Evolutionary conservation across 1,139 yeast genomes (phyloP).

Genomic region (Pichia sp.): DNA sequence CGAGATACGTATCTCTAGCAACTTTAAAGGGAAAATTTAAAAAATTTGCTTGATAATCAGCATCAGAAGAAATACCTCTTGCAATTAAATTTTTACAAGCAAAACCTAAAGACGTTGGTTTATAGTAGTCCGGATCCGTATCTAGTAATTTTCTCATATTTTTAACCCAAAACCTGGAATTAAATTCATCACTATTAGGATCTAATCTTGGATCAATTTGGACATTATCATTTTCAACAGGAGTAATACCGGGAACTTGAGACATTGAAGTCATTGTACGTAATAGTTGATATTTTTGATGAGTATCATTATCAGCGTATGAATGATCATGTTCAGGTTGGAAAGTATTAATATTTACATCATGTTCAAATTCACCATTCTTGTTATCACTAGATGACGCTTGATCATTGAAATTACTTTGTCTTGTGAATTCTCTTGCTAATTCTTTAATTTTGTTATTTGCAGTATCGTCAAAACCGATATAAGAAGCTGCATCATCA

Average conservation of each 20-base stretch:
- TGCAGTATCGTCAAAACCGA: slow-evolving; percentile 34
- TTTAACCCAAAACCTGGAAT: slow-evolving; percentile 65
- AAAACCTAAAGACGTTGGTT: slow-evolving; percentile 60
- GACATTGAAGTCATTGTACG: slow-evolving; percentile 44
- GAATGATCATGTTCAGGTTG: background rate
- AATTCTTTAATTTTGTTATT: slow-evolving; percentile 43
- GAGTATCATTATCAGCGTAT: no score
- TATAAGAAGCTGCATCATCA: slow-evolving; percentile 24
- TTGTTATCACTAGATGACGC: background rate
- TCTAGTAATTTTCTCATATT: slow-evolving; percentile 53
- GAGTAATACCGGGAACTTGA: slow-evolving; percentile 44
- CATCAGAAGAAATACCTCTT: slow-evolving; percentile 68
- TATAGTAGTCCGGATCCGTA: slow-evolving; percentile 57
- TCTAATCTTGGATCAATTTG: slow-evolving; percentile 41
- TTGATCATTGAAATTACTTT: slow-evolving; percentile 11
- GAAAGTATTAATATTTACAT: slow-evolving; percentile 1
- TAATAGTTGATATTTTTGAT: slow-evolving; percentile 18
- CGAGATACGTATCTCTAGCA: slow-evolving; percentile 15
- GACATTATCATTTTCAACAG: slow-evolving; percentile 24
- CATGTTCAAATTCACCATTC: background rate
- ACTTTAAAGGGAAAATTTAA: slow-evolving; percentile 36
- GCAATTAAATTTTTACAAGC: slow-evolving; percentile 66
- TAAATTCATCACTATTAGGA: slow-evolving; percentile 54
- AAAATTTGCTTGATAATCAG: slow-evolving; percentile 79
- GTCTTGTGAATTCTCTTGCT: slow-evolving; percentile 49